Percentiles rank a stretch among this genome's conserved stretches.
These are phyloP conservation scores for Yarrowia bubula DNA, from an alignment of 805 yeast species.

Conservation along the genomic window DNA sequence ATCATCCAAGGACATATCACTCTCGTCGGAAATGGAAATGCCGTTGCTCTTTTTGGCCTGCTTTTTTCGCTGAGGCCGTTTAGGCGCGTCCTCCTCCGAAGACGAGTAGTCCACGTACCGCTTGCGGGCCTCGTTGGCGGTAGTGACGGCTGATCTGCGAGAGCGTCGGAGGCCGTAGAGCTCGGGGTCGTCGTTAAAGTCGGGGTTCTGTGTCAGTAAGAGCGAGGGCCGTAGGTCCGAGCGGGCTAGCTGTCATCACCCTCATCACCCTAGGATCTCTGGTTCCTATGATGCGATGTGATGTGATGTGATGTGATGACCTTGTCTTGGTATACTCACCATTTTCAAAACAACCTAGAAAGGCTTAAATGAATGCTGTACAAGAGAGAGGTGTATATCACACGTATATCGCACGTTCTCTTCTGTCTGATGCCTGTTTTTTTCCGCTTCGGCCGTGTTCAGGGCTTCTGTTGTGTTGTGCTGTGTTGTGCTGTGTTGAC, in stretches of 20 bases:
- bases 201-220: constrained; percentile 20
- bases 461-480: background rate
- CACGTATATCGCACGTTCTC: background rate
- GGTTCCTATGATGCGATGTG: too few species aligned
- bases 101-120: constrained; percentile 24
- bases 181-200: constrained; percentile 39
- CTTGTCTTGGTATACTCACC: background rate
- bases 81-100: constrained; percentile 19
- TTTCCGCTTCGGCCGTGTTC: background rate
- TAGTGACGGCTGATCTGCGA: constrained; percentile 38
- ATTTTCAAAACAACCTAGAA: background rate
- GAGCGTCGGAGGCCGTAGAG: constrained; percentile 46
- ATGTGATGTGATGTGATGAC: background rate
- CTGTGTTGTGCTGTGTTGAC: background rate
- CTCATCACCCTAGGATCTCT: too few species aligned
- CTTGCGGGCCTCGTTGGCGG: constrained; percentile 29
- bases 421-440: background rate
- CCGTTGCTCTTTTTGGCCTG: constrained; percentile 10
- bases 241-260: too few species aligned
- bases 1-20: constrained; percentile 13
- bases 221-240: too few species aligned
- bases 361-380: background rate
- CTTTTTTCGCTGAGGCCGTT: constrained; percentile 14
- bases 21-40: background rate
- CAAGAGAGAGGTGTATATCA: background rate